Conservation (phyloP, 2,329 filamentous ascomycete species). For the Ophiostoma fasciatum region DNA sequence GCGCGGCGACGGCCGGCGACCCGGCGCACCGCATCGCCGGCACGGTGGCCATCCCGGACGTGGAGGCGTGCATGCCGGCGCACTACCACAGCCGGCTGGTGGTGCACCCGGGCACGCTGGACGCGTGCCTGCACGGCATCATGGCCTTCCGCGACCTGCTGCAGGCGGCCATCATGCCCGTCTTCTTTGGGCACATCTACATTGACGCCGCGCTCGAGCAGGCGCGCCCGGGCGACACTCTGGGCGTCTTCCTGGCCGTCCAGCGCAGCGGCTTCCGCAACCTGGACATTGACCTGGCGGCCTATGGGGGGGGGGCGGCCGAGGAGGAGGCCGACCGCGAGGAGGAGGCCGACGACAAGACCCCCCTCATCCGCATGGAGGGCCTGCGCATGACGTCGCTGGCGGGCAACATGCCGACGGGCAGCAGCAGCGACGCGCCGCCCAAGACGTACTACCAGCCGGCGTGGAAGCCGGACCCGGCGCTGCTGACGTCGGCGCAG, state of each 20-base stretch:
- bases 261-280: constrained; percentile 11
- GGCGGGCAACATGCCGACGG: constrained; percentile 7
- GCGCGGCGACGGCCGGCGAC: constrained; percentile 1
- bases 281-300: constrained; percentile 10
- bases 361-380: constrained; percentile 10
- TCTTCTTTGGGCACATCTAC: constrained; percentile 10
- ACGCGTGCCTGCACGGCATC: constrained; percentile 12
- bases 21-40: constrained; percentile 5
- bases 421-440: neutral
- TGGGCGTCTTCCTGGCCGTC: constrained; percentile 8
- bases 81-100: constrained; percentile 10
- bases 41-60: constrained; percentile 9
- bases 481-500: constrained; percentile 6
- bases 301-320: neutral
- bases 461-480: constrained; percentile 9
- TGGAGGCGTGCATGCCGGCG: constrained; percentile 9
- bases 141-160: constrained; percentile 12
- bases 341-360: too few species aligned
- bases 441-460: constrained; percentile 11
- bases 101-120: constrained; percentile 13
- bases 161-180: constrained; percentile 11
- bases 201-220: constrained; percentile 6
- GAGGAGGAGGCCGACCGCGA: too few species aligned
- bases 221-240: constrained; percentile 1
- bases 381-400: constrained; percentile 12